Conservation (phyloP, 139 green algal species). For the Picochlorum sp. region DNA sequence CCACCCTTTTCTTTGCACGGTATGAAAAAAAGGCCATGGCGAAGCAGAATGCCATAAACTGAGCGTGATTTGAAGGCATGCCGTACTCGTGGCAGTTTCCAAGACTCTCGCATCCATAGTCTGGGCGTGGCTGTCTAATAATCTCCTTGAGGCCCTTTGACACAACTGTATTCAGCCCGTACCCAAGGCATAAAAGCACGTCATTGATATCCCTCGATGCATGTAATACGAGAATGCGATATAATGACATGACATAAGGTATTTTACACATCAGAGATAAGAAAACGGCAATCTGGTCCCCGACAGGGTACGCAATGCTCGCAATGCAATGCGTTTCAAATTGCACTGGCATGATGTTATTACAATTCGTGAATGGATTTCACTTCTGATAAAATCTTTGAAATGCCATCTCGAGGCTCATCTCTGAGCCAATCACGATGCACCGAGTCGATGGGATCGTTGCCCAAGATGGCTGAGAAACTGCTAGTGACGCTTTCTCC, state of each 20-base stretch:
- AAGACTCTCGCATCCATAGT: slow-evolving; percentile 9
- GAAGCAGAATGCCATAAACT: slow-evolving; percentile 17
- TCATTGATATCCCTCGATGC: slow-evolving; percentile 13
- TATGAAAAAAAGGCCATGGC: slow-evolving; percentile 6
- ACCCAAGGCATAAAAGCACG: slow-evolving; percentile 8
- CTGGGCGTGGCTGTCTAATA: slow-evolving; percentile 18
- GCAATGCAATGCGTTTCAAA: background rate
- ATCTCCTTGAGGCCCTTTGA: slow-evolving; percentile 12
- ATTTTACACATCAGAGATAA: slow-evolving; percentile 8
- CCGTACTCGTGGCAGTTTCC: slow-evolving; percentile 21
- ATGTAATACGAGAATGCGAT: background rate
- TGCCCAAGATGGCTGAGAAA: slow-evolving; percentile 51
- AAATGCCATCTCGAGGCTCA: slow-evolving; percentile 39
- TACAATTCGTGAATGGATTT: slow-evolving; percentile 34
- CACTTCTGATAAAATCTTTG: slow-evolving; percentile 22
- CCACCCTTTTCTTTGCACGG: background rate
- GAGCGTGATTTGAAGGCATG: slow-evolving; percentile 21
- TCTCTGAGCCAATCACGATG: slow-evolving; percentile 35
- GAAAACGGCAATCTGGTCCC: background rate
- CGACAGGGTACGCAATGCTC: background rate
- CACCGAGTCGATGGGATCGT: slow-evolving; percentile 21
- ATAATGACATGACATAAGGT: slow-evolving; percentile 12
- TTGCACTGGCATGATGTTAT: background rate
- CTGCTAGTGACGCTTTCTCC: slow-evolving; percentile 62
- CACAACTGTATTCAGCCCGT: slow-evolving; percentile 10